These are phyloP conservation scores for Trametes cubensis DNA, from an alignment of 768 basidiomycete species.

Conservation along the genomic window DNA sequence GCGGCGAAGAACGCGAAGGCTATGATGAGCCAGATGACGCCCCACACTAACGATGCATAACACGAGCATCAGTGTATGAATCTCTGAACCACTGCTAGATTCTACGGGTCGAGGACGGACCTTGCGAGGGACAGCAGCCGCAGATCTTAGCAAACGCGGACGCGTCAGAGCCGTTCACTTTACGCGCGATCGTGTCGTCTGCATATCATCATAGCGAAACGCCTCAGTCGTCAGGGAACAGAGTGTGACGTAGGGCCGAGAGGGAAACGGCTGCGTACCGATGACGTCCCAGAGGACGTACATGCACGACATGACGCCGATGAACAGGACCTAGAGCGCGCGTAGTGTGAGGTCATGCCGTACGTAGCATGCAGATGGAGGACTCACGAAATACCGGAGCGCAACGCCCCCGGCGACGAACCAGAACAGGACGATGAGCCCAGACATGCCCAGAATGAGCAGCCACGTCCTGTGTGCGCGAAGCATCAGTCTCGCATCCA, in stretches of 20 bases:
- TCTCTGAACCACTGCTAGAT: no score
- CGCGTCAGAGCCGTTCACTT: conserved; percentile 87
- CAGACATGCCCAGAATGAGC: conserved; percentile 78
- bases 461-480: conserved; percentile 63
- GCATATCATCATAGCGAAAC: neutral
- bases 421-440: conserved; percentile 81
- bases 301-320: conserved; percentile 86
- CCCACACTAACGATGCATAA: conserved; percentile 63
- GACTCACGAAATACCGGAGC: conserved; percentile 71
- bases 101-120: conserved; percentile 38
- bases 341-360: neutral
- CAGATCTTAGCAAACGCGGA: conserved; percentile 82
- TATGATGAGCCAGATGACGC: conserved; percentile 82
- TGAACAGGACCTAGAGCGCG: conserved; percentile 64
- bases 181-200: conserved; percentile 85
- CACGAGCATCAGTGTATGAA: no score
- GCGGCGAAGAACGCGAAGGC: conserved; percentile 74
- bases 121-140: conserved; percentile 84
- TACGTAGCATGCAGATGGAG: neutral
- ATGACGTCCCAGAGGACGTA: conserved; percentile 90
- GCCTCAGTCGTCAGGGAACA: neutral
- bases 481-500: neutral
- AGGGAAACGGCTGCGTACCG: conserved; percentile 42
- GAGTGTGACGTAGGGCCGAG: neutral
- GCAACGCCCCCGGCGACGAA: conserved; percentile 76